phyloP scores from a whole-genome alignment of 2,329 filamentous ascomycete species.

The Fusarium sp. region DNA sequence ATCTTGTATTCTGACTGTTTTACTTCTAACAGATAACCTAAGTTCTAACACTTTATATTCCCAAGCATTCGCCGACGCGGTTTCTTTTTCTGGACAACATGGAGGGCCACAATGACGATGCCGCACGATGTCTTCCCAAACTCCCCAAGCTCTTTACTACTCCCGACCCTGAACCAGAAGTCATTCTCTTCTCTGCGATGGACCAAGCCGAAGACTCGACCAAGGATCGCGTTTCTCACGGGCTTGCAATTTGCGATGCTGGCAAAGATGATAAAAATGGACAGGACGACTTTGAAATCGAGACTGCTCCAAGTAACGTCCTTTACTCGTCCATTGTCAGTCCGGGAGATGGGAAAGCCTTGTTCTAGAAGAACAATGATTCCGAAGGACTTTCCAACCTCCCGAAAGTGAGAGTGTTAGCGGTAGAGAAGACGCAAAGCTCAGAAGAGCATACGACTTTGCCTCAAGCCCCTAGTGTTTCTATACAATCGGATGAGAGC shows the following conservation, averaged over 20 bases:
- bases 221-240: background rate
- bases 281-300: background rate
- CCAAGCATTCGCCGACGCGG: background rate
- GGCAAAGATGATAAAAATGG: background rate
- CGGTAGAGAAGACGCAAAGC: background rate
- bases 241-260: background rate
- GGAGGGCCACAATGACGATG: conserved; percentile 33
- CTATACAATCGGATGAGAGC: background rate
- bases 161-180: conserved; percentile 14
- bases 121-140: conserved; percentile 32
- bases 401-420: conserved; percentile 13
- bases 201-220: background rate
- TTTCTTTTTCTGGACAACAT: conserved; percentile 17
- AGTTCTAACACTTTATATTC: background rate
- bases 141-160: conserved; percentile 31
- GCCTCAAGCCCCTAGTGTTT: background rate
- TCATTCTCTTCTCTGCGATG: conserved; percentile 22
- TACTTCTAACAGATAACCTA: conserved; percentile 19
- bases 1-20: background rate
- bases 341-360: conserved; percentile 8
- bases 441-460: background rate
- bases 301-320: background rate
- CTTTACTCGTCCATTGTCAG: conserved; percentile 27
- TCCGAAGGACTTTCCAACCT: conserved; percentile 6
- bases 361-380: conserved; percentile 31